Evolutionary conservation across 257 asterid genomes (phyloP).

Genomic region (Solanum infundibuliforme): DNA sequence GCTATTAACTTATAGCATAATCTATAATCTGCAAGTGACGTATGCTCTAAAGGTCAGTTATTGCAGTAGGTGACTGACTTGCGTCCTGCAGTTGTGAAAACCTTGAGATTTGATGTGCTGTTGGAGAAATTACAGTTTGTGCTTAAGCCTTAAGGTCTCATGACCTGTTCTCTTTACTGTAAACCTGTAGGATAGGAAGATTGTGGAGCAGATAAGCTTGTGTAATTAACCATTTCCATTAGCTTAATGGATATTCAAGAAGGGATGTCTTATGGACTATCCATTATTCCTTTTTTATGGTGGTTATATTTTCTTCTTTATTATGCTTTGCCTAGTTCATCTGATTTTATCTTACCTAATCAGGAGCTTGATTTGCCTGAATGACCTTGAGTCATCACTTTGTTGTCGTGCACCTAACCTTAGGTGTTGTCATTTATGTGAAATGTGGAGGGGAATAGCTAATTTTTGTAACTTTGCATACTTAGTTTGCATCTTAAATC

Average conservation of each 20-base stretch:
- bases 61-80: not conserved
- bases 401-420: not conserved
- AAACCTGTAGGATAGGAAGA: not conserved
- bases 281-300: not conserved
- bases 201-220: not conserved
- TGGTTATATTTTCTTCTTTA: not conserved
- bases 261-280: not conserved
- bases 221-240: not conserved
- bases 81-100: slow-evolving; percentile 20
- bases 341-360: not conserved
- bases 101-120: not conserved
- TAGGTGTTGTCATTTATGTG: not conserved
- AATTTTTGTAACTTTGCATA: not conserved
- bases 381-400: not conserved
- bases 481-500: not conserved
- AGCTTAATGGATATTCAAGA: not conserved
- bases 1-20: not conserved
- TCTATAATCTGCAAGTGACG: slow-evolving; percentile 9
- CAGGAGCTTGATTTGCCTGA: not conserved
- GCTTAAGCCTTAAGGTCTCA: not conserved
- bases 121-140: not conserved
- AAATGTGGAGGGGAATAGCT: not conserved
- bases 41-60: slow-evolving; percentile 1
- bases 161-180: not conserved
- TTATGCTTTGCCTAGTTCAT: not conserved